Percentiles rank a stretch among this genome's conserved stretches.
Evolutionary conservation across 768 basidiomycete species (phyloP).

Genomic region (Lactarius psammicola): DNA sequence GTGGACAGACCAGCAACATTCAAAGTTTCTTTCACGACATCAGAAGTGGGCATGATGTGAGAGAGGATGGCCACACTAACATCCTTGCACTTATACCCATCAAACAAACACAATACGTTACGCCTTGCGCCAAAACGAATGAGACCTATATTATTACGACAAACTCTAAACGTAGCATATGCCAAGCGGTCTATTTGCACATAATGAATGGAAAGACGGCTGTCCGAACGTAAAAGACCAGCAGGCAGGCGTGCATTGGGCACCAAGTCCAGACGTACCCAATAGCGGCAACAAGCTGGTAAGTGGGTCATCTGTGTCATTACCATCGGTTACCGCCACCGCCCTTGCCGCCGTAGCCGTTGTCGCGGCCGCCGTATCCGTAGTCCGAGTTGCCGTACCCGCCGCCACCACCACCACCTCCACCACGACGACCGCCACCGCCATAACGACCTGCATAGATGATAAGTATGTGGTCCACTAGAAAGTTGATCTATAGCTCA

Average conservation of each 20-base stretch:
- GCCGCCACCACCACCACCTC: conserved; percentile 48
- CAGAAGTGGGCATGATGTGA: not conserved
- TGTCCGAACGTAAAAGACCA: conserved; percentile 3
- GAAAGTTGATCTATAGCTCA: conserved; percentile 36
- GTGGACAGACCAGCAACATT: conserved; percentile 35
- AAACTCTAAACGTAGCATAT: conserved; percentile 21
- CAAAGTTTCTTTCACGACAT: conserved; percentile 30
- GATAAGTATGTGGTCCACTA: conserved; percentile 15
- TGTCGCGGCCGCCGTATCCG: conserved; percentile 43
- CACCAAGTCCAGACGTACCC: conserved; percentile 2
- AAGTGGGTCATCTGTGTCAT: conserved; percentile 8
- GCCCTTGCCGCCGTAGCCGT: conserved; percentile 38
- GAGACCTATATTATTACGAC: conserved; percentile 21
- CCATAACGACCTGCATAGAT: conserved; percentile 56
- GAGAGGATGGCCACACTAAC: not conserved
- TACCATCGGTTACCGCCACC: conserved; percentile 37
- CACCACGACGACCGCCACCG: conserved; percentile 45
- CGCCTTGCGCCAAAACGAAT: no score
- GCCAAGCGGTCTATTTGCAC: conserved; percentile 19
- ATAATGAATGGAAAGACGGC: conserved; percentile 12
- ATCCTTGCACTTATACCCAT: no score
- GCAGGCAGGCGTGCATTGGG: not conserved
- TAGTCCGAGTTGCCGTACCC: conserved; percentile 44
- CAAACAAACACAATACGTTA: no score
- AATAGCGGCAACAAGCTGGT: not conserved